Evolutionary conservation across 345 rosid species (phyloP), one percentile per base, ranked within the genome.

Genomic region (Eutrema japonicum): DNA sequence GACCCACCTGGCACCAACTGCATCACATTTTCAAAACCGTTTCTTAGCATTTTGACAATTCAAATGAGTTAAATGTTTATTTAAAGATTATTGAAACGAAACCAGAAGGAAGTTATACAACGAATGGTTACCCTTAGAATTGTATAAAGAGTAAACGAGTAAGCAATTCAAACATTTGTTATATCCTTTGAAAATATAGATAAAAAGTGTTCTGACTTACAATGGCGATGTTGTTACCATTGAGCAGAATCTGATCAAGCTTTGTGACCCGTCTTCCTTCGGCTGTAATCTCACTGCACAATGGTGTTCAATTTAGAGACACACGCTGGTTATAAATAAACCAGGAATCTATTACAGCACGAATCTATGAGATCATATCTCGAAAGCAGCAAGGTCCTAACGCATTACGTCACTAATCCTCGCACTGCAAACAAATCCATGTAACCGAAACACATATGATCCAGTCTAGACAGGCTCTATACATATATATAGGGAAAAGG

Each of bases 1-100:
- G 87, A 81, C 35, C 99, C 96, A 68, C 98, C 98, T 3, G 99
- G 99, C 70, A 95, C 99, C 78, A 95, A 81, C 99, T 88, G 89
- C 83, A 87, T 67, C 47, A 80, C 73, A 66, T 26, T 60, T 22
- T 14, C 52, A 41, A 57, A 0, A 74, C 47, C 13, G 0, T n/a
- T 27, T 67, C 58, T 54, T 12, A 55, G 74, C 45, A 61, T 7
- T 37, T 32, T 18, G 56, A 41, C 2, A 3, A n/a, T 53, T 49
- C 30, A 36, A 51, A 43, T 41, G 35, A 10, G 13, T 13, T 0
- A 68, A 22, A 4, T 6, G 33, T 49, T 50, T 32, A 22, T 38
- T 0, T 35, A 2, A 29, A 50, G 32, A 11, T 16, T 4, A 46
- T 5, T 30, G 38, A 2, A 35, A 30, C 4, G 22, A 10, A 22